Conservation (phyloP, 768 basidiomycete species). For the Suillus subluteus region DNA sequence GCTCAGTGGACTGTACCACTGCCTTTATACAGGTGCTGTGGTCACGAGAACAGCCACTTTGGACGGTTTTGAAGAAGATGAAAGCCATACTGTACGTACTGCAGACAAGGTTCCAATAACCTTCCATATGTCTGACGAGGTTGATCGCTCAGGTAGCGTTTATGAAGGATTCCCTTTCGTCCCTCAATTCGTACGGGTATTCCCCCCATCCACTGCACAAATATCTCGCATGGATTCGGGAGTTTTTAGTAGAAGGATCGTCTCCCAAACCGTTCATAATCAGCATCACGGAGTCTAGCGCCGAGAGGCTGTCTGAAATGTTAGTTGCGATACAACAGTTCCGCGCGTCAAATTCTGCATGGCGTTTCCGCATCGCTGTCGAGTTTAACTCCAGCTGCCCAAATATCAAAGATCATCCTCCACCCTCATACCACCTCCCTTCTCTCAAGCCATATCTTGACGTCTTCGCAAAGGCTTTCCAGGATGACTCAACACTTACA, state of each 20-base stretch:
- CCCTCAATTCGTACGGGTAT: constrained; percentile 87
- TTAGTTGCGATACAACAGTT: constrained; percentile 62
- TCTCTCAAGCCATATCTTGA: constrained; percentile 57
- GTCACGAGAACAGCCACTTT: constrained; percentile 79
- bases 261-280: constrained; percentile 73
- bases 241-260: constrained; percentile 42
- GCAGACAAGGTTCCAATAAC: not conserved
- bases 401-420: constrained; percentile 66
- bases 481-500: constrained; percentile 56
- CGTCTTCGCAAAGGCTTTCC: constrained; percentile 53
- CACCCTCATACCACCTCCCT: constrained; percentile 64
- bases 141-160: constrained; percentile 59
- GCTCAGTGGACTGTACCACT: constrained; percentile 66
- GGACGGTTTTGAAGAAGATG: constrained; percentile 70
- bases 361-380: constrained; percentile 57
- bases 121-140: constrained; percentile 5
- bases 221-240: constrained; percentile 67
- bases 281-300: constrained; percentile 70
- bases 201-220: constrained; percentile 72
- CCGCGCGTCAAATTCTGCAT: constrained; percentile 39
- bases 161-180: constrained; percentile 50
- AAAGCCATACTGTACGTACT: constrained; percentile 58
- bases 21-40: constrained; percentile 73
- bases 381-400: constrained; percentile 89
- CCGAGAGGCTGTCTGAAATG: constrained; percentile 56